Conservation (phyloP, 1,284 basidiomycete species). For the Moesziomyces aphidis region DNA sequence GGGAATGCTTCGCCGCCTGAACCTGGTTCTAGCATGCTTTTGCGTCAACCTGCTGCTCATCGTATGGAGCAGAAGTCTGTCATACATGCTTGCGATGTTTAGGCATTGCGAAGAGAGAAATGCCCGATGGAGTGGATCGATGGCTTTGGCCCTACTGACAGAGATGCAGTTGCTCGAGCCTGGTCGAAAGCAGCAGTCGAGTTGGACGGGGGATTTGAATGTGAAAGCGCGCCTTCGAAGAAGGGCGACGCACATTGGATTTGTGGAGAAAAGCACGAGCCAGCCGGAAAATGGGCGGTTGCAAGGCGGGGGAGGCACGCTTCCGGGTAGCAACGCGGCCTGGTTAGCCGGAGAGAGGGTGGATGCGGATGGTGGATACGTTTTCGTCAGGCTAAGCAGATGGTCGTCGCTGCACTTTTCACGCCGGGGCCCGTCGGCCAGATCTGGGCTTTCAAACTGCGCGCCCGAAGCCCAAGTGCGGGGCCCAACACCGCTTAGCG, state of each 20-base stretch:
- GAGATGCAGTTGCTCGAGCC: not conserved
- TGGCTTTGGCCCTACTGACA: not conserved
- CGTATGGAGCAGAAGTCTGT: too few species aligned
- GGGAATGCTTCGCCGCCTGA: too few species aligned
- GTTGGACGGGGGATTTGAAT: not conserved
- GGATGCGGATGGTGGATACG: too few species aligned
- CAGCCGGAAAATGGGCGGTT: not conserved
- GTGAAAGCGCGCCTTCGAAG: not conserved
- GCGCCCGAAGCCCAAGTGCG: not conserved
- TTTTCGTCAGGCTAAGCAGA: not conserved
- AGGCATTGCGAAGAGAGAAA: not conserved
- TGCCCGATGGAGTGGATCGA: constrained; percentile 6
- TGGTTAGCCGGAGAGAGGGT: not conserved
- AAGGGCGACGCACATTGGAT: not conserved
- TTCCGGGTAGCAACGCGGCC: not conserved
- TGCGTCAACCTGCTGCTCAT: too few species aligned
- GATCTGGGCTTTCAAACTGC: not conserved
- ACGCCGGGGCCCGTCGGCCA: not conserved
- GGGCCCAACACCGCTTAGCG: too few species aligned
- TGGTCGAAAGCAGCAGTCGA: not conserved
- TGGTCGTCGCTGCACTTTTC: not conserved
- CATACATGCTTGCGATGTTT: too few species aligned
- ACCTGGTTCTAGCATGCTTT: too few species aligned
- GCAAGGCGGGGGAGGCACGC: not conserved
- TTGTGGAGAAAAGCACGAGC: not conserved